phyloP scores from a whole-genome alignment of 2,329 filamentous ascomycete genomes.

The Fusarium sp. region DNA sequence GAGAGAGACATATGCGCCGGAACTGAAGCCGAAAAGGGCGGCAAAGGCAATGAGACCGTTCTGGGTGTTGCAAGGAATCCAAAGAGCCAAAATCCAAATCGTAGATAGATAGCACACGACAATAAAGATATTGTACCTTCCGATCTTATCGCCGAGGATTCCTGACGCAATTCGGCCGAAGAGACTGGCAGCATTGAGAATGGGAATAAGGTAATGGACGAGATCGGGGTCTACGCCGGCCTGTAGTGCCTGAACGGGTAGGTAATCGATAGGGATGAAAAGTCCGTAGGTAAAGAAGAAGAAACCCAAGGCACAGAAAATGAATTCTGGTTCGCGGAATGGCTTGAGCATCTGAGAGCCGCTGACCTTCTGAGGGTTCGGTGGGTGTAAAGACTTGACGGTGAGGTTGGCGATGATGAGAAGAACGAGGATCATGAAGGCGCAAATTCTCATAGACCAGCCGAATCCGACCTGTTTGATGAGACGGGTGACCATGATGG shows the following conservation, averaged over 20 bases:
- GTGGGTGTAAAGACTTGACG: conserved; percentile 43
- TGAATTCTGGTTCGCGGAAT: conserved; percentile 50
- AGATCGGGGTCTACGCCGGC: conserved; percentile 48
- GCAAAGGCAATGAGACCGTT: conserved; percentile 55
- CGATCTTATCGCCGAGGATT: conserved; percentile 53
- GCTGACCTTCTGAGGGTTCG: conserved; percentile 47
- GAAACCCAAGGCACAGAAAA: conserved; percentile 50
- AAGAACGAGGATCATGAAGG: conserved; percentile 54
- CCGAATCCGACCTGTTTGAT: conserved; percentile 54
- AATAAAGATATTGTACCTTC: conserved; percentile 59
- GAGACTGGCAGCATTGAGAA: conserved; percentile 56
- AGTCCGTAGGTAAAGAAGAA: conserved; percentile 55
- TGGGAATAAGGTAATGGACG: conserved; percentile 53
- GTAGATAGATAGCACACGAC: conserved; percentile 59
- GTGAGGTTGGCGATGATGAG: conserved; percentile 52
- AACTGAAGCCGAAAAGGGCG: conserved; percentile 58
- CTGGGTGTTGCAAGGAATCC: conserved; percentile 53
- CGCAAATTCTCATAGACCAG: conserved; percentile 56
- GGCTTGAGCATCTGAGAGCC: conserved; percentile 50
- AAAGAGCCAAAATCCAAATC: conserved; percentile 57
- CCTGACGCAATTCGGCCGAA: conserved; percentile 54
- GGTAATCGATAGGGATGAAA: conserved; percentile 54
- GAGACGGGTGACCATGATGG: conserved; percentile 55
- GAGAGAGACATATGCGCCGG: conserved; percentile 57
- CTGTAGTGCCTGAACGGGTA: conserved; percentile 50